phyloP scores from a whole-genome alignment of 2,329 filamentous ascomycete species.

The Colletotrichum brevisporum region DNA sequence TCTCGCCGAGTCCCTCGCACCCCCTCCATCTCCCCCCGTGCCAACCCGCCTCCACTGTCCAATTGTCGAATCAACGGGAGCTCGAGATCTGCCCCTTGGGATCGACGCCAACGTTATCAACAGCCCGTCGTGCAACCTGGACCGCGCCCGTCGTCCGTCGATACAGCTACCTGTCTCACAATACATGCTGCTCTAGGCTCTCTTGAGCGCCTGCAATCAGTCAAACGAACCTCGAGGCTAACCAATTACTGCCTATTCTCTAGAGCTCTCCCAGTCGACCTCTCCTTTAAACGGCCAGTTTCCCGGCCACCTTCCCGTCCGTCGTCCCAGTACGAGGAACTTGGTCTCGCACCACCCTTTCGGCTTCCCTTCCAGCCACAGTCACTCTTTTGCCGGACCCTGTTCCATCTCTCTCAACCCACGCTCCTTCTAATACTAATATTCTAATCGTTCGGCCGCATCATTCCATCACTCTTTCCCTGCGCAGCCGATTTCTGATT shows the following conservation, averaged over 20 bases:
- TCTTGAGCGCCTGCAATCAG: slow-evolving; percentile 41
- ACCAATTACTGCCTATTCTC: slow-evolving; percentile 51
- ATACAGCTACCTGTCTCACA: slow-evolving; percentile 33
- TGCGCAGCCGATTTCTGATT: slow-evolving; percentile 32
- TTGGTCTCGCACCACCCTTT: slow-evolving; percentile 56
- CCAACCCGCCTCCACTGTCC: slow-evolving; percentile 41
- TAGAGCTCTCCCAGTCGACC: slow-evolving; percentile 61
- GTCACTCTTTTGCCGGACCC: slow-evolving; percentile 68
- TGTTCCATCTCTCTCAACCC: slow-evolving; percentile 37
- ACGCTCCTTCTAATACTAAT: slow-evolving; percentile 45
- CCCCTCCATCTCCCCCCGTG: slow-evolving; percentile 45
- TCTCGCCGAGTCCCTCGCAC: slow-evolving; percentile 4
- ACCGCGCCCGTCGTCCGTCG: slow-evolving; percentile 38
- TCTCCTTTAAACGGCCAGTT: slow-evolving; percentile 62
- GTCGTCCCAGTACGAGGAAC: slow-evolving; percentile 46
- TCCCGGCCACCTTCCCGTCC: slow-evolving; percentile 57
- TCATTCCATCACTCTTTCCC: slow-evolving; percentile 40
- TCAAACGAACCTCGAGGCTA: slow-evolving; percentile 46
- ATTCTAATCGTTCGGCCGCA: slow-evolving; percentile 42
- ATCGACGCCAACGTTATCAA: slow-evolving; percentile 32
- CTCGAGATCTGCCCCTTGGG: slow-evolving; percentile 29
- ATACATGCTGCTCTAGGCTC: slow-evolving; percentile 29
- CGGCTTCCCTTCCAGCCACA: slow-evolving; percentile 64
- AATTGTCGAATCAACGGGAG: slow-evolving; percentile 42
- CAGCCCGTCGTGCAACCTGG: slow-evolving; percentile 45